Evolutionary conservation across 2,329 filamentous ascomycete genomes (phyloP), one percentile per base, ranked within the genome.

Genomic region (Elsinoe batatas): DNA sequence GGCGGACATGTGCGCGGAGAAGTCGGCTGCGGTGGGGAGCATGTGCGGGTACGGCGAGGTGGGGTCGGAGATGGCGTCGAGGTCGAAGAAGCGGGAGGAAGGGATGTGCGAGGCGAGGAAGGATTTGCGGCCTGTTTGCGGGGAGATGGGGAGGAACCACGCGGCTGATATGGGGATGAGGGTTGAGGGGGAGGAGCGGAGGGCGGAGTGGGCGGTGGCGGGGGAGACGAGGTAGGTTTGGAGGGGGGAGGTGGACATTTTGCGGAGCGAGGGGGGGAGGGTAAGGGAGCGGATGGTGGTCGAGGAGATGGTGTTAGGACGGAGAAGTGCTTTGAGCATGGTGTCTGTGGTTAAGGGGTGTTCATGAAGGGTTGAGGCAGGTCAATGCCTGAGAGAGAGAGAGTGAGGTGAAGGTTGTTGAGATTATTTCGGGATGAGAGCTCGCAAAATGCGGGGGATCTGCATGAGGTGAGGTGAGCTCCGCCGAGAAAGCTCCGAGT

Each of bases 71-170:
- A 95, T 81, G 64, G 83, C 88, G 72, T 98, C 93, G 54, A 98
- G 79, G 70, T 98, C 91, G 70, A 98, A 98, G 80, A 97, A 98
- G 32, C 58, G 87, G 1, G 93, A 86, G 65, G 85, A 84, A 18
- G 91, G 91, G 60, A 98, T 93, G 64, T 89, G 88, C 67, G 84
- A 81, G 67, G 88, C 80, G 62, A 83, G 81, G 76, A 91, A 98
- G 42, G 85, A 82, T 61, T 93, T 79, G 63, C 87, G 82, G 54
- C 93, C 93, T 50, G 81, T 87, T 63, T 79, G 67, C 1, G 79
- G 76, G 61, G 95, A 91, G 70, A 95, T 97, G 60, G 93, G 93
- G 60, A 98, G 81, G 68, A 96, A 98, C 93, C 93, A 98, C 20
- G 89, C 81, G 46, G 91, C 93, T 71, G 91, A 96, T 40, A 98